Conservation (phyloP, 441 rosid genomes). For the Capsella rubella region DNA sequence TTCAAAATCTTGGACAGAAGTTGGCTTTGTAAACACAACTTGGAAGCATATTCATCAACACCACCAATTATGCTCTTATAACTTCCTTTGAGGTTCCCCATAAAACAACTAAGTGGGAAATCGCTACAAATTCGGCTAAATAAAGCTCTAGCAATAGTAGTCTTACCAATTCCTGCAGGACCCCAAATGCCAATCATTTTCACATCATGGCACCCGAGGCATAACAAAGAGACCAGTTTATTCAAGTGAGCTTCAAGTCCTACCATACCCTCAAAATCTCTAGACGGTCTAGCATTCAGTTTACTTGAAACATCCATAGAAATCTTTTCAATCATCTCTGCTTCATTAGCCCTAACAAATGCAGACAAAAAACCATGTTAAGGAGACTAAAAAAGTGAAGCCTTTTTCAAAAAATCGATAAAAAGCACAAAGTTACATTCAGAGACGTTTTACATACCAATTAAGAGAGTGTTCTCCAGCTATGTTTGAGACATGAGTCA, state of each 20-base stretch:
- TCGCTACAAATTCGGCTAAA: not conserved
- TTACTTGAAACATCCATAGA: not conserved
- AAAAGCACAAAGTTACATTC: not conserved
- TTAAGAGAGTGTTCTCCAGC: not conserved
- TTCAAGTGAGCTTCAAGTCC: constrained; percentile 13
- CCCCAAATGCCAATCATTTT: constrained; percentile 5
- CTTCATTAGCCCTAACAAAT: not conserved
- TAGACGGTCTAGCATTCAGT: not conserved
- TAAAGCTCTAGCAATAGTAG: constrained; percentile 15
- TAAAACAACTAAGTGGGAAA: not conserved
- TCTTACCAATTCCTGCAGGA: constrained; percentile 33
- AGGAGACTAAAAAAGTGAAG: no score
- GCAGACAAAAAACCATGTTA: no score
- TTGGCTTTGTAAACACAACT: not conserved
- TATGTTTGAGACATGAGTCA: not conserved
- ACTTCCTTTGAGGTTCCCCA: not conserved
- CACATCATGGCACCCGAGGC: not conserved
- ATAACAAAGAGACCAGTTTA: not conserved
- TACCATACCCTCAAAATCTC: not conserved
- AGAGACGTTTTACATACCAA: constrained; percentile 3
- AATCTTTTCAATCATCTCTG: not conserved
- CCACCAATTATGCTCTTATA: not conserved
- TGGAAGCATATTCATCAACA: not conserved
- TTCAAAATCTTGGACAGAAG: constrained; percentile 13
- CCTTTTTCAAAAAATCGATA: not conserved